Evolutionary conservation across 75 land plant genomes (phyloP).

Genomic region (Ceratopteris richardii): DNA sequence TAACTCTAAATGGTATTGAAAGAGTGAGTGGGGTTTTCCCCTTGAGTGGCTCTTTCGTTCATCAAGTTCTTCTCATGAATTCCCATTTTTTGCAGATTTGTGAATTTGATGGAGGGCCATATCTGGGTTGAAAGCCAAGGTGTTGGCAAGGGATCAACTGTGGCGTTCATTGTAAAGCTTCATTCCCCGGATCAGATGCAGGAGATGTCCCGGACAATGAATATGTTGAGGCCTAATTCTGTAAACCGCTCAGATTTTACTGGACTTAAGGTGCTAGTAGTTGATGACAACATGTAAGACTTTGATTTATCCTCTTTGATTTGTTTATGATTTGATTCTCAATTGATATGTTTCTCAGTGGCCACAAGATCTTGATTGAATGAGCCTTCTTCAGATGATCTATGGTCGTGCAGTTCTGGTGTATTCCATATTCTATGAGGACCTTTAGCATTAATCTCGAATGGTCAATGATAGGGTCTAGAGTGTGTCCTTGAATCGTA

Average conservation of each 20-base stretch:
- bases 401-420: no score
- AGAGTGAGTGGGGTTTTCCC: no score
- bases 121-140: slow-evolving; percentile 59
- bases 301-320: neutral
- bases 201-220: slow-evolving; percentile 14
- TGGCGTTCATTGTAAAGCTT: slow-evolving; percentile 43
- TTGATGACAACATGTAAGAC: slow-evolving; percentile 45
- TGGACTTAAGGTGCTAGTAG: slow-evolving; percentile 45
- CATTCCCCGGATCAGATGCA: slow-evolving; percentile 22
- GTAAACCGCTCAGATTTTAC: slow-evolving; percentile 15
- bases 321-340: neutral
- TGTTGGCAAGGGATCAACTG: slow-evolving; percentile 53
- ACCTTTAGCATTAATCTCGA: no score
- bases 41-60: no score
- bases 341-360: no score
- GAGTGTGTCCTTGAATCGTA: no score
- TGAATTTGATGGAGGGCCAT: slow-evolving; percentile 56
- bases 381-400: no score
- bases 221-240: slow-evolving; percentile 8
- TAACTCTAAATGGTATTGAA: no score
- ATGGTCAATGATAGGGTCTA: no score
- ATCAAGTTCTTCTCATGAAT: no score
- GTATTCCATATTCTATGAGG: no score
- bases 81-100: slow-evolving; percentile 47
- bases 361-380: slow-evolving; percentile 3